These are phyloP conservation scores for Arthrobotrys sphaeroides DNA, from an alignment of 2,329 filamentous ascomycete species.

Conservation along the genomic window DNA sequence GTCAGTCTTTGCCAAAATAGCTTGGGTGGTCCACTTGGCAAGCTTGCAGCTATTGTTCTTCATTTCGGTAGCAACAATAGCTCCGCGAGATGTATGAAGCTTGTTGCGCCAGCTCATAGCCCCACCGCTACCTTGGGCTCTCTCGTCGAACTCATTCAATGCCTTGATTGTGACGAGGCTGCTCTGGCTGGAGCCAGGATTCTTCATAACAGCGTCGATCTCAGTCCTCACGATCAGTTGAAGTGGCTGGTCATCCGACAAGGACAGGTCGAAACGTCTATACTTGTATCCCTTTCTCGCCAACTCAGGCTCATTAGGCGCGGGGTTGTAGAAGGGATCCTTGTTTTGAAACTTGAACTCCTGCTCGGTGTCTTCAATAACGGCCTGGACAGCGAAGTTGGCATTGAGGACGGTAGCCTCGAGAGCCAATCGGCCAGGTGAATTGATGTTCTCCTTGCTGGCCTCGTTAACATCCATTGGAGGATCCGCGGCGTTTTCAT, in stretches of 20 bases:
- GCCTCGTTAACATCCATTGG: constrained; percentile 90
- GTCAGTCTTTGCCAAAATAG: constrained; percentile 95
- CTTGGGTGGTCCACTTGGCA: constrained; percentile 95
- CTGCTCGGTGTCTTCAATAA: constrained; percentile 78
- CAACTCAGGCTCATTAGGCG: constrained; percentile 90
- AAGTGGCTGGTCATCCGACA: constrained; percentile 92
- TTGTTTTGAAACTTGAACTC: constrained; percentile 86
- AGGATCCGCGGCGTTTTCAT: constrained; percentile 96
- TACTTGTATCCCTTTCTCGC: constrained; percentile 99
- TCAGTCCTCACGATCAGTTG: constrained; percentile 94
- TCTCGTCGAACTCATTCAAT: constrained; percentile 98
- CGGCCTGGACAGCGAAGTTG: constrained; percentile 97
- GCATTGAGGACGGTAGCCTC: constrained; percentile 99
- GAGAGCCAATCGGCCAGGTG: constrained; percentile 88
- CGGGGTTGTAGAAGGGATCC: constrained; percentile 96
- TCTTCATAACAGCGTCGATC: constrained; percentile 94
- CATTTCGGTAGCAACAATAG: constrained; percentile 98
- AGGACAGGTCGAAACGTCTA: constrained; percentile 92
- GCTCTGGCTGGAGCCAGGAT: constrained; percentile 88
- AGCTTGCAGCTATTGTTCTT: constrained; percentile 99
- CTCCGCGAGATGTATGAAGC: constrained; percentile 91
- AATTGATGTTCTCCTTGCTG: constrained; percentile 94
- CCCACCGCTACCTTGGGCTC: constrained; percentile 92
- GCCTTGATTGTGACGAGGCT: constrained; percentile 93
- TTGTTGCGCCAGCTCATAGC: constrained; percentile 97